Percentiles rank a stretch among this genome's conserved stretches.
These are phyloP conservation scores for Leccinum solheimii DNA, from an alignment of 1,284 basidiomycete genomes.

Conservation along the genomic window DNA sequence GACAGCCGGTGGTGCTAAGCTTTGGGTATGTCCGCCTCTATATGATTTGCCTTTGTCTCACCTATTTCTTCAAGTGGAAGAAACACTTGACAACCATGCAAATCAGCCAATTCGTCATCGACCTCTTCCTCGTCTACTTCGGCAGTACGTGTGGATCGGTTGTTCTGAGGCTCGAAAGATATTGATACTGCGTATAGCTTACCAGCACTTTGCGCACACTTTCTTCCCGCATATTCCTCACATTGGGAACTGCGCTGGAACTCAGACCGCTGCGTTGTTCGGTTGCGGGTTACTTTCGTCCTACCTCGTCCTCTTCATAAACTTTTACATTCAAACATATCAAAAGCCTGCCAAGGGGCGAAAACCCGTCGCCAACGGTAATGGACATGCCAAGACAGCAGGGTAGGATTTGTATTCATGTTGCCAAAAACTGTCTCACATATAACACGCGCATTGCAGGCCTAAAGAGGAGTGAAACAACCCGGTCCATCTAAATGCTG, in stretches of 20 bases:
- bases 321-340: constrained; percentile 86
- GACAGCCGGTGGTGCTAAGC: constrained; percentile 90
- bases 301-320: constrained; percentile 91
- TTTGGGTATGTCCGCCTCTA: constrained; percentile 74
- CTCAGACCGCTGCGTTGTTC: constrained; percentile 84
- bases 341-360: constrained; percentile 57
- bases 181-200: constrained; percentile 54
- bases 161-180: constrained; percentile 1
- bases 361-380: constrained; percentile 38
- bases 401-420: constrained; percentile 20
- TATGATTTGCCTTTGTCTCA: constrained; percentile 3
- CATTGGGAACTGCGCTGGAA: constrained; percentile 83
- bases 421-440: neutral
- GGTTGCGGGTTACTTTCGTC: constrained; percentile 87
- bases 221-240: constrained; percentile 69
- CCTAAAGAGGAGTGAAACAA: constrained; percentile 27
- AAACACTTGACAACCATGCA: constrained; percentile 95
- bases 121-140: constrained; percentile 88
- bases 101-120: constrained; percentile 93
- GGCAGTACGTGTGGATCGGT: constrained; percentile 67
- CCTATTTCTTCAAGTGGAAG: constrained; percentile 76
- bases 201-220: constrained; percentile 74
- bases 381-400: constrained; percentile 32
- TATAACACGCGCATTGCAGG: constrained; percentile 11
- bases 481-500: neutral